Percentiles rank a stretch among this genome's conserved stretches.
phyloP scores from a whole-genome alignment of 768 basidiomycete genomes.

The Paxillus rubicundulus region DNA sequence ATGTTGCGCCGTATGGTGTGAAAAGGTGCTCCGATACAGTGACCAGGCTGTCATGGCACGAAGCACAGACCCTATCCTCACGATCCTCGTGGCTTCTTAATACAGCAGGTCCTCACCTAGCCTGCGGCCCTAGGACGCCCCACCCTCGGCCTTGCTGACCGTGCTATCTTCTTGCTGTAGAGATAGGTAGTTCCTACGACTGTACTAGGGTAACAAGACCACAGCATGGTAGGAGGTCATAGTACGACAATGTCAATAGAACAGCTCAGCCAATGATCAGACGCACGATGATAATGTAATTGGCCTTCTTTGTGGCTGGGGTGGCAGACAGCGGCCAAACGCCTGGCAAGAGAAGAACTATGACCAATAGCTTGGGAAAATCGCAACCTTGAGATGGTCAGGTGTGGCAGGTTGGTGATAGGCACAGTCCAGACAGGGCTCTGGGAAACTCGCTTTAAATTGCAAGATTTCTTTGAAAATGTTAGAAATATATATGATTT shows the following conservation, averaged over 20 bases:
- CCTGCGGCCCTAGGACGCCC: background rate
- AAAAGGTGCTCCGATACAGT: background rate
- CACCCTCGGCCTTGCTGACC: background rate
- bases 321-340: background rate
- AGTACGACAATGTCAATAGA: background rate
- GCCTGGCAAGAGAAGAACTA: background rate
- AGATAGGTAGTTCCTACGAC: background rate
- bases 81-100: background rate
- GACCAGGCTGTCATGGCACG: background rate
- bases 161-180: background rate
- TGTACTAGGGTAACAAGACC: background rate
- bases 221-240: background rate
- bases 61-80: background rate
- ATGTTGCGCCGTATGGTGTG: background rate
- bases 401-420: background rate
- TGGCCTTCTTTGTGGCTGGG: background rate
- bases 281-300: background rate
- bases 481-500: background rate
- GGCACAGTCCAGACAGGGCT: background rate
- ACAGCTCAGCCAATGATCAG: background rate
- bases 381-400: background rate
- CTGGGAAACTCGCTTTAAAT: background rate
- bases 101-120: background rate
- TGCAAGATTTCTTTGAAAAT: background rate
- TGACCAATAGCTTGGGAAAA: background rate